phyloP scores from a whole-genome alignment of 139 green algal species.

The Ettlia oleoabundans region DNA sequence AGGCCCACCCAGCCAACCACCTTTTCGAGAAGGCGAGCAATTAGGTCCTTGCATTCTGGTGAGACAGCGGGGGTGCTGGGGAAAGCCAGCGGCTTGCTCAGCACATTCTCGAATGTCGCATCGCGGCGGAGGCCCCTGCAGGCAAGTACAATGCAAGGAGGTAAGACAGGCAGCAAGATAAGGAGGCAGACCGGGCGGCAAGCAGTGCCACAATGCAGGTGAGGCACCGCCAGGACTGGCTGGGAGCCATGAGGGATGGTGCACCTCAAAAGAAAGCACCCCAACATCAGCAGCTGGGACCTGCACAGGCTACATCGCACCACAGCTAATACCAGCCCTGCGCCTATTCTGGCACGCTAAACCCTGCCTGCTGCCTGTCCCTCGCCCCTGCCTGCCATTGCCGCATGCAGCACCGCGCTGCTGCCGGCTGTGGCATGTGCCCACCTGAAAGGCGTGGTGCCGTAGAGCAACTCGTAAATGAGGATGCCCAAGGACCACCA shows the following conservation, averaged over 20 bases:
- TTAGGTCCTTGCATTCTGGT: constrained; percentile 69
- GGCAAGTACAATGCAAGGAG: background rate
- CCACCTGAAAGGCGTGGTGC: constrained; percentile 84
- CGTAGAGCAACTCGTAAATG: constrained; percentile 94
- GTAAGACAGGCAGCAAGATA: background rate
- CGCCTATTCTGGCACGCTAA: too few species aligned
- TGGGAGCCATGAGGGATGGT: too few species aligned
- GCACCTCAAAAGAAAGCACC: too few species aligned
- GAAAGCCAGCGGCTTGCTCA: constrained; percentile 87
- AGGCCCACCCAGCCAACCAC: constrained; percentile 48
- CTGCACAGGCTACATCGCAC: too few species aligned
- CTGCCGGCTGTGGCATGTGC: background rate
- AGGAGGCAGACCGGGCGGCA: background rate
- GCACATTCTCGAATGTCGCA: constrained; percentile 95
- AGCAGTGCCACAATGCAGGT: too few species aligned
- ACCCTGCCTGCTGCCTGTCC: too few species aligned
- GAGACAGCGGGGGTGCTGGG: constrained; percentile 66
- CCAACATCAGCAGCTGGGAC: too few species aligned
- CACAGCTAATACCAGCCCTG: too few species aligned
- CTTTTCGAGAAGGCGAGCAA: constrained; percentile 83
- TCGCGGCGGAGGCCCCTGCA: constrained; percentile 63
- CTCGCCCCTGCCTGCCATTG: background rate
- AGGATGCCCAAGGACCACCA: constrained; percentile 97
- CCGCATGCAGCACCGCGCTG: too few species aligned
- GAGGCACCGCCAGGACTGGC: too few species aligned